Percentiles rank a stretch among this genome's conserved stretches.
Conservation (phyloP, 1,284 basidiomycete species). For the Cryptococcus sp. region DNA sequence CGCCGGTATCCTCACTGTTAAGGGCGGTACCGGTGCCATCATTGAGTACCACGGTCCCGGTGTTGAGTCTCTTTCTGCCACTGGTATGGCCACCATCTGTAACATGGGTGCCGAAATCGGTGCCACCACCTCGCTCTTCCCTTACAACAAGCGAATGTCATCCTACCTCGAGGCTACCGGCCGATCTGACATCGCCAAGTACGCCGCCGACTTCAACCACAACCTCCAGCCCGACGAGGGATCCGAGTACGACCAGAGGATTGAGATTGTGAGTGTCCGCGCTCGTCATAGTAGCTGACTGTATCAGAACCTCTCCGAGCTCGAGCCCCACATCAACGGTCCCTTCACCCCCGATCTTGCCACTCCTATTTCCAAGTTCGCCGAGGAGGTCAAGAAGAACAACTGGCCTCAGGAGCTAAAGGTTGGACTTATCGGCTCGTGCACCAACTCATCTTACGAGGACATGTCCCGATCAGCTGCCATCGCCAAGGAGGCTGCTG, state of each 20-base stretch:
- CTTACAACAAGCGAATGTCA: conserved; percentile 93
- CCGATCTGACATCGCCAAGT: conserved; percentile 82
- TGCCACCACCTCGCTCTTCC: conserved; percentile 98
- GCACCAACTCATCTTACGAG: conserved; percentile 99
- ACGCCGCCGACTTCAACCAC: conserved; percentile 86
- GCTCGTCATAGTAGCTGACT: not conserved
- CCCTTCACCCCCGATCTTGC: conserved; percentile 96
- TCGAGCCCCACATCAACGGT: conserved; percentile 99
- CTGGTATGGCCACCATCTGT: conserved; percentile 96
- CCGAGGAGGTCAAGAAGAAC: conserved; percentile 89
- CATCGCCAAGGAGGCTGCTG: conserved; percentile 76
- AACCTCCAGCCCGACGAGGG: conserved; percentile 88
- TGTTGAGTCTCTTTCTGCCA: conserved; percentile 94
- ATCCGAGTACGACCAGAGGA: conserved; percentile 91
- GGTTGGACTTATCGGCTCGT: conserved; percentile 96
- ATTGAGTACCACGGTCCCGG: conserved; percentile 93
- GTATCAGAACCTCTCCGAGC: conserved; percentile 77
- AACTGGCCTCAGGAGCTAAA: conserved; percentile 96
- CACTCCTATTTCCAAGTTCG: conserved; percentile 95
- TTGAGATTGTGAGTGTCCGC: conserved; percentile 73
- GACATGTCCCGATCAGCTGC: conserved; percentile 98
- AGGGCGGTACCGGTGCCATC: conserved; percentile 96
- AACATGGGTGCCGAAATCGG: conserved; percentile 99
- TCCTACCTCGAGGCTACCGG: conserved; percentile 93
- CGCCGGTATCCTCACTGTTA: conserved; percentile 94